A percentile compares a stretch with the other conserved stretches of the same genome.
Conservation (phyloP, 108 stramenopile genomes). For the Nitzschia palea region DNA sequence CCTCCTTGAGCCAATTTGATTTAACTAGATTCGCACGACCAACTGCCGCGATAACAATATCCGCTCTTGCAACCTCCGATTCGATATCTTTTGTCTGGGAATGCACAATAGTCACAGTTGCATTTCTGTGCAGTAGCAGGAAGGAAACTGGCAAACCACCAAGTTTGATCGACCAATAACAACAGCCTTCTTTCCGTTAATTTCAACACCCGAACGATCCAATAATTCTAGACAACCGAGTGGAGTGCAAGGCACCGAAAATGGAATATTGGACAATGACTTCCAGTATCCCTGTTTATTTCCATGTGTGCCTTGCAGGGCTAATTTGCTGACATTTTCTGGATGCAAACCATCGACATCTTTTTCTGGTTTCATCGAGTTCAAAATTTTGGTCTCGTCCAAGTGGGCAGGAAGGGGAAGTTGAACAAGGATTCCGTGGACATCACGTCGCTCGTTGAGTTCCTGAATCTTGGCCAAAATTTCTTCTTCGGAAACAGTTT, state of each 20-base stretch:
- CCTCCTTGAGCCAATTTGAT: conserved; percentile 92
- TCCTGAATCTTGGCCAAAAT: conserved; percentile 68
- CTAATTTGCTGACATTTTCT: conserved; percentile 82
- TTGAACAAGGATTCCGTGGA: conserved; percentile 98
- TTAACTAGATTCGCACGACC: conserved; percentile 89
- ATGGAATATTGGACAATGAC: conserved; percentile 55
- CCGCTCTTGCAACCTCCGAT: conserved; percentile 73
- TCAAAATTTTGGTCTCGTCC: conserved; percentile 77
- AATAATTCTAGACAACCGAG: conserved; percentile 96
- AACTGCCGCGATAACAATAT: conserved; percentile 97
- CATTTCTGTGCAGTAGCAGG: conserved; percentile 86
- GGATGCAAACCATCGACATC: conserved; percentile 98
- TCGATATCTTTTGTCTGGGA: conserved; percentile 80
- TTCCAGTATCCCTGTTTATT: conserved; percentile 37
- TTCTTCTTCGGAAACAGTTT: conserved; percentile 78
- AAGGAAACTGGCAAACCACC: conserved; percentile 95
- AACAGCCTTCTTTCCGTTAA: conserved; percentile 92
- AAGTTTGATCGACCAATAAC: conserved; percentile 92
- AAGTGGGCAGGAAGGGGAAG: conserved; percentile 92
- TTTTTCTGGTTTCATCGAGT: conserved; percentile 72
- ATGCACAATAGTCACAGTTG: conserved; percentile 96
- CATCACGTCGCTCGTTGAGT: conserved; percentile 73
- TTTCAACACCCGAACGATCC: conserved; percentile 76
- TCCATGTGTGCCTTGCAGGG: conserved; percentile 28
- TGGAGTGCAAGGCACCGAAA: conserved; percentile 84